A percentile compares a stretch with the other conserved stretches of the same genome.
Evolutionary conservation across 306 rosid species (phyloP).

Genomic region (Fragaria vesca): DNA sequence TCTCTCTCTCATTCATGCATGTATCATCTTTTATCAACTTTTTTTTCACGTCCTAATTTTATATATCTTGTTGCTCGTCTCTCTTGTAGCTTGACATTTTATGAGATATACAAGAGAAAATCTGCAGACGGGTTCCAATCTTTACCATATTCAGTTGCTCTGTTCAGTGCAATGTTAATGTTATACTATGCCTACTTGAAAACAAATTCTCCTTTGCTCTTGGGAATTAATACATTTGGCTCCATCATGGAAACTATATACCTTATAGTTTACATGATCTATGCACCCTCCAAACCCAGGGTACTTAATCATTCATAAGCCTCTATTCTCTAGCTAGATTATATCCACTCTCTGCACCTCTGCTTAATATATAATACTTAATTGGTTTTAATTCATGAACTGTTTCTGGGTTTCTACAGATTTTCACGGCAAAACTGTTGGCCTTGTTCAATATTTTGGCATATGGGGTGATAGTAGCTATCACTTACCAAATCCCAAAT

Average conservation of each 20-base stretch:
- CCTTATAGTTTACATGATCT: constrained; percentile 26
- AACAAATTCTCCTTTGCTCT: constrained; percentile 15
- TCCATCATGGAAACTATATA: constrained; percentile 25
- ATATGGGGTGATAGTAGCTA: constrained; percentile 18
- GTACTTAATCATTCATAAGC: constrained; percentile 5
- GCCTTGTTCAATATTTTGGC: constrained; percentile 25
- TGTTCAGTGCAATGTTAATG: constrained; percentile 39
- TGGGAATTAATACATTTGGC: constrained; percentile 36
- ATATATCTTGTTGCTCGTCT: background rate
- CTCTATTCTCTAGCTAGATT: background rate
- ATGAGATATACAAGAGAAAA: constrained; percentile 25
- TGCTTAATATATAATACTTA: too few species aligned
- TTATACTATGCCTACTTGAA: constrained; percentile 41
- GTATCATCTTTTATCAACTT: background rate
- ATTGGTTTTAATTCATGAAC: background rate
- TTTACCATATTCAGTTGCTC: constrained; percentile 41
- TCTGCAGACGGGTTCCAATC: constrained; percentile 39
- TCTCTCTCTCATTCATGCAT: background rate
- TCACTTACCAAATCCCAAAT: constrained; percentile 8
- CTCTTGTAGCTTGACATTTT: constrained; percentile 35
- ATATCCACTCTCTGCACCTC: background rate
- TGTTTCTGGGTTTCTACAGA: constrained; percentile 20
- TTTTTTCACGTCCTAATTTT: too few species aligned
- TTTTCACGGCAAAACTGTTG: constrained; percentile 26
- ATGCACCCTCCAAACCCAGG: constrained; percentile 28